Base-by-base conservation (phyloP, 495 filamentous ascomycete genomes). In the Massariosphaeria phaeospora region DNA sequence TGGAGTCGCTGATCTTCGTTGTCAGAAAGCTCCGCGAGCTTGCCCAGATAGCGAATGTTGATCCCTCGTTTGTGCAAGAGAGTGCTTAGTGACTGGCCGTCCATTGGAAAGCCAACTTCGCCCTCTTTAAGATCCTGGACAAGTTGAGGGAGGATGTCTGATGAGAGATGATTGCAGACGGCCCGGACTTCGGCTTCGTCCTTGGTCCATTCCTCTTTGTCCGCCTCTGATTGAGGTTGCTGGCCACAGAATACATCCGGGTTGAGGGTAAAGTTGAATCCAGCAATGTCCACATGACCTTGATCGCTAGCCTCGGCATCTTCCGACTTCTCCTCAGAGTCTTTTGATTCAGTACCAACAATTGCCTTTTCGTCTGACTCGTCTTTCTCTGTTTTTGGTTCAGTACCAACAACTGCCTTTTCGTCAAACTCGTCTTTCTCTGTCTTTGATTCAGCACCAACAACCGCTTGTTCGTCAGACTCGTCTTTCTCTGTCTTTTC, bases 51-150 rank as follows among this genome's bases (percentile, higher is more conserved):
- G 64, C 94, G 84, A 57, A 96, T 79, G 75, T 97, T 99, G 73
- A 99, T 87, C 69, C 94, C 94, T 29, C 94, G 89, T 73, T 95
- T 95, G 73, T 99, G 94, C 74, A 99, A 79, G 35, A 96, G 79
- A 58, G 83, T 80, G 56, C 83, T 88, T 51, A 99, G 76, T 21
- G 91, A 96, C 61, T 86, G 81, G 34, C 94, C 94, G 65, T 99
- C 94, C 89, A 97, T 96, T 31, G 94, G 94, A 76, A 96, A 96
- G 56, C 90, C 89, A 42, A 96, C 83, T 57, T 99, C 94, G 9
- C 89, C 88, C 62, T 95, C 87, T 66, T 86, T 84, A 39, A 97
- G 81, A 59, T 97, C 91, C 61, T 83, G 79, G 45, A 95, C 75
- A 55, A 89, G 67, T 31, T 79, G 76, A 21, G 89, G 89, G 52